These are phyloP conservation scores for Acanthamoeba triangularis DNA, from an alignment of 208 protist genomes.

Conservation along the genomic window DNA sequence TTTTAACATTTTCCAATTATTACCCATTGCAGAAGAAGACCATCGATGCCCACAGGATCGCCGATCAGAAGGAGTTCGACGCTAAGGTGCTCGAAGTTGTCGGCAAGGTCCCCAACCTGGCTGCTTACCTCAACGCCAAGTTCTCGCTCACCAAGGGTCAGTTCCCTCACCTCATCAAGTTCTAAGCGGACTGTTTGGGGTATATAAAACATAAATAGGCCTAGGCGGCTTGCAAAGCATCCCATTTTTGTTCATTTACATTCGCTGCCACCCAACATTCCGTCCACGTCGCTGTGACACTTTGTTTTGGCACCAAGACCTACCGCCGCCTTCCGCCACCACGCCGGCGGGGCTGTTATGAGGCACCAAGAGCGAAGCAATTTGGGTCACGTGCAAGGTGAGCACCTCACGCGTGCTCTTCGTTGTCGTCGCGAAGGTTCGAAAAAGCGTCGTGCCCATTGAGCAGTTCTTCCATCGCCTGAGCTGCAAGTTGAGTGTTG, in stretches of 20 bases:
- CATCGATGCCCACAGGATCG: conserved; percentile 78
- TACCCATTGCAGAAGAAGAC: conserved; percentile 78
- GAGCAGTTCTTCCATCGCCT: background rate
- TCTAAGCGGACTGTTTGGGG: conserved; percentile 90
- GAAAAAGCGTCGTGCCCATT: background rate
- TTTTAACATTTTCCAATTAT: background rate
- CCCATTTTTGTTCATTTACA: too few relatives aligned
- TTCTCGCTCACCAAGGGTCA: conserved; percentile 93
- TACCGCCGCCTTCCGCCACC: too few relatives aligned
- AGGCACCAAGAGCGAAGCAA: too few relatives aligned
- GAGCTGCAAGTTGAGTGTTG: background rate
- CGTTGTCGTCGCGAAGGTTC: too few relatives aligned
- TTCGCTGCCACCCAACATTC: too few relatives aligned
- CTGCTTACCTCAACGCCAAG: conserved; percentile 90
- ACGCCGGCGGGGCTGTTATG: too few relatives aligned
- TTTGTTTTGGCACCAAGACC: too few relatives aligned
- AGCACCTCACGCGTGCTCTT: background rate
- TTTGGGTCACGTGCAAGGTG: too few relatives aligned
- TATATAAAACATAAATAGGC: conserved; percentile 50
- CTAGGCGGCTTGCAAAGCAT: conserved; percentile 1
- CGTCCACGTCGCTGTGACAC: too few relatives aligned
- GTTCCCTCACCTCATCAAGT: conserved; percentile 93
- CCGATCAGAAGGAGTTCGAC: conserved; percentile 93
- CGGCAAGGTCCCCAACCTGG: conserved; percentile 87
- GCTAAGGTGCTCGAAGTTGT: conserved; percentile 88